phyloP scores from a whole-genome alignment of 192 early-diverging fungal species.

The Phlyctochytrium bullatum region DNA sequence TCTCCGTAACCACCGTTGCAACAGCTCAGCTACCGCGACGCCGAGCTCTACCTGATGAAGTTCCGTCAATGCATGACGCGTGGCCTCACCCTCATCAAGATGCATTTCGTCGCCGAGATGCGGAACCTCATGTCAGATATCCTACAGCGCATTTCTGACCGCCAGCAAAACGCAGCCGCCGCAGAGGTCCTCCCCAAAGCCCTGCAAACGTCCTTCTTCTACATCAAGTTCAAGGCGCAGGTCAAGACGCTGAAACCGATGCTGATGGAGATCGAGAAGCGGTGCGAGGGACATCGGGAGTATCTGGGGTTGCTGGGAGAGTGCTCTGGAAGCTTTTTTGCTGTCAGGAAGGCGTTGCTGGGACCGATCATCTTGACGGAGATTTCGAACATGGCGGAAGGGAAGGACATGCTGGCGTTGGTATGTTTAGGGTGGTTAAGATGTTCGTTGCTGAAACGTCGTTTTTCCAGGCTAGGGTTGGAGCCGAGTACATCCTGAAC shows the following conservation, averaged over 20 bases:
- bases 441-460: slow-evolving; percentile 4
- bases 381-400: slow-evolving; percentile 37
- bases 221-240: slow-evolving; percentile 77
- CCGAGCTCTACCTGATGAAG: slow-evolving; percentile 89
- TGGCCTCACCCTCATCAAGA: slow-evolving; percentile 89
- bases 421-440: too few relatives aligned
- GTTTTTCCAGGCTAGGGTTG: slow-evolving; percentile 57
- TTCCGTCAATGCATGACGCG: slow-evolving; percentile 95
- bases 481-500: slow-evolving; percentile 80
- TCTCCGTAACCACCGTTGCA: not conserved
- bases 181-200: not conserved
- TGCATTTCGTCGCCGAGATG: slow-evolving; percentile 74
- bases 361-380: slow-evolving; percentile 61
- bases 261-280: slow-evolving; percentile 73
- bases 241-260: slow-evolving; percentile 63
- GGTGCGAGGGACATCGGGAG: slow-evolving; percentile 66
- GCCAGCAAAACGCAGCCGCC: slow-evolving; percentile 10
- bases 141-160: slow-evolving; percentile 7
- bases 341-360: slow-evolving; percentile 65
- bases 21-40: slow-evolving; percentile 73
- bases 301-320: slow-evolving; percentile 72
- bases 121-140: slow-evolving; percentile 33
- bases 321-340: slow-evolving; percentile 74
- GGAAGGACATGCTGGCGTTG: slow-evolving; percentile 40
- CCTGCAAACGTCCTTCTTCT: slow-evolving; percentile 56